Evolutionary conservation across 345 rosid species (phyloP), one percentile per base, ranked within the genome.

Genomic region (Moricandia arvensis): DNA sequence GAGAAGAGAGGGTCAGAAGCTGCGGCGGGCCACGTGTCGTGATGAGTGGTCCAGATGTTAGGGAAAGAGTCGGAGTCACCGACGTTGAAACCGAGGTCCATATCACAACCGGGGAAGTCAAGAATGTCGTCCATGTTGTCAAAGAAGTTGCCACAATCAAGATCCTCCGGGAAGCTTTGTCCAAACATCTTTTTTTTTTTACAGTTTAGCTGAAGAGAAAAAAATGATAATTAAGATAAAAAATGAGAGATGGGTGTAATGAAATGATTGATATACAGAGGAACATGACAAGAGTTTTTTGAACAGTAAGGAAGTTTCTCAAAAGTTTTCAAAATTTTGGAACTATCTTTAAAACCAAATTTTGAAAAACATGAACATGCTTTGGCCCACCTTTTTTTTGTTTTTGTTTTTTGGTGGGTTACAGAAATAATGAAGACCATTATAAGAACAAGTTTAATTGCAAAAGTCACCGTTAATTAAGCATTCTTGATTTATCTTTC

Each of bases 91-190:
- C 82, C 81, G 59, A 85, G 81, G 17, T 87, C 91, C 13, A 87
- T 75, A 27, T 91, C 97, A 55, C 87, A 96, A 74, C 75, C 66
- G 64, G 98, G 93, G 64, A 94, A 89, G 62, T 94, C 95, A 65
- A 91, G 85, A 53, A 94, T 75, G 76, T 95, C 96, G 55, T 95
- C 99, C 72, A 95, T 92, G 79, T 90, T 91, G 77, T 93, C 97
- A 79, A 96, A 91, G 91, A 93, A 93, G 87, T 89, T 87, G 30
- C 91, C 91, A 82, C 94, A 96, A 75, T 93, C 98, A 27, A 90
- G 82, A 78, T 93, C 96, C 51, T 91, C 99, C n/a, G 79, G 71
- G 82, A 86, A 84, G 82, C 85, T 83, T 68, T 86, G 86, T 71
- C 84, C 97, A 80, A 87, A 72, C 95, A 94, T 91, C 69, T 62